Conservation (phyloP, 2,329 filamentous ascomycete genomes). For the Lojkania enalia region DNA sequence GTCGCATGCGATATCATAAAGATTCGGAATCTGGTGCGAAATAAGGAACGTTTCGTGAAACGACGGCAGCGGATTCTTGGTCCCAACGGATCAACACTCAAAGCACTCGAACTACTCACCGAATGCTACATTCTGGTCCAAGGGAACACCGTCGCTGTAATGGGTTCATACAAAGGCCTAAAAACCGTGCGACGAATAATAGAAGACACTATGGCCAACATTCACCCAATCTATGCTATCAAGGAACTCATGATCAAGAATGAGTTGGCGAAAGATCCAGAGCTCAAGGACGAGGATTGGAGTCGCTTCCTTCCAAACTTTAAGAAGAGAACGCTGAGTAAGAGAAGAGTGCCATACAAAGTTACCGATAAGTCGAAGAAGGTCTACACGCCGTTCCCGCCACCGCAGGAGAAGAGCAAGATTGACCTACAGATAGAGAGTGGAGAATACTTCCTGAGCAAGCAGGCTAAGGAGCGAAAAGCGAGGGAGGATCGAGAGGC, state of each 20-base stretch:
- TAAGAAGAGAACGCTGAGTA: slow-evolving; percentile 88
- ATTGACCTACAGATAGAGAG: slow-evolving; percentile 96
- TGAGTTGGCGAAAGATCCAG: slow-evolving; percentile 86
- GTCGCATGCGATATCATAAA: slow-evolving; percentile 95
- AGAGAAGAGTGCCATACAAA: slow-evolving; percentile 78
- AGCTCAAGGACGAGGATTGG: slow-evolving; percentile 87
- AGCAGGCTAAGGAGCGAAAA: slow-evolving; percentile 86
- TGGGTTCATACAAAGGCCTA: slow-evolving; percentile 90
- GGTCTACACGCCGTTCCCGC: slow-evolving; percentile 94
- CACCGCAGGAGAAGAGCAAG: slow-evolving; percentile 97
- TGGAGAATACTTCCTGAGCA: slow-evolving; percentile 94
- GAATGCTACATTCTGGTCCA: slow-evolving; percentile 89
- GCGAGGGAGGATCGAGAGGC: slow-evolving; percentile 79
- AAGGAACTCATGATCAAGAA: slow-evolving; percentile 95
- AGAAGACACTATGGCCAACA: slow-evolving; percentile 95
- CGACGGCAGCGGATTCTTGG: slow-evolving; percentile 89
- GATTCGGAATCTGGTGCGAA: slow-evolving; percentile 84
- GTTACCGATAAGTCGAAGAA: slow-evolving; percentile 95
- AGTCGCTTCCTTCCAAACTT: slow-evolving; percentile 96
- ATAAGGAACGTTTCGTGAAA: slow-evolving; percentile 96
- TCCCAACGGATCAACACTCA: slow-evolving; percentile 87
- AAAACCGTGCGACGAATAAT: slow-evolving; percentile 86
- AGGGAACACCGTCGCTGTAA: slow-evolving; percentile 89
- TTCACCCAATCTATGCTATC: slow-evolving; percentile 89
- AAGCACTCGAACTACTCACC: slow-evolving; percentile 90